phyloP scores from a whole-genome alignment of 2,329 filamentous ascomycete genomes.

The Trichoderma koningiopsis region DNA sequence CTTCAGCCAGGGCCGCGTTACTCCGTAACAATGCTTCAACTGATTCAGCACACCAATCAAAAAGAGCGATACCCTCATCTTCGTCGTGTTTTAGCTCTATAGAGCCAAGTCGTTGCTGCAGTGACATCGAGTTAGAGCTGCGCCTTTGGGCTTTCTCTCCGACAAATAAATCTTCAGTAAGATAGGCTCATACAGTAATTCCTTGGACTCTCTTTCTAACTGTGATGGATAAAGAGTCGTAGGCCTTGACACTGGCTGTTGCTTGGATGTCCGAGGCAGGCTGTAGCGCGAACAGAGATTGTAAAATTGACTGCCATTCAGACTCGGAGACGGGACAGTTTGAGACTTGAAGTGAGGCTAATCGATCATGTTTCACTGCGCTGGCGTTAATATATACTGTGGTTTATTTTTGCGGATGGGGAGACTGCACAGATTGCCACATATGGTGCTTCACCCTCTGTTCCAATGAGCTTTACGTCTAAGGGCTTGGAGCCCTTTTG shows the following conservation, averaged over 20 bases:
- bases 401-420: neutral
- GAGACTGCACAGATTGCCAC: constrained; percentile 54
- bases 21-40: constrained; percentile 51
- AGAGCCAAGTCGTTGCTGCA: constrained; percentile 71
- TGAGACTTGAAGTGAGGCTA: constrained; percentile 55
- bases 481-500: constrained; percentile 54
- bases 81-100: constrained; percentile 59
- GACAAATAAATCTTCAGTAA: no score
- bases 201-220: constrained; percentile 67
- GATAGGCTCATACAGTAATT: constrained; percentile 59
- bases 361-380: constrained; percentile 58
- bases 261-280: constrained; percentile 58
- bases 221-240: constrained; percentile 58
- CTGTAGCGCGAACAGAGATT: constrained; percentile 56
- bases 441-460: constrained; percentile 66
- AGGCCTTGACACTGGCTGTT: constrained; percentile 59
- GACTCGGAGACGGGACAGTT: constrained; percentile 57
- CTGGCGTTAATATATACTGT: neutral
- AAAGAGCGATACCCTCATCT: constrained; percentile 63
- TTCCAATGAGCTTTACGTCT: constrained; percentile 68
- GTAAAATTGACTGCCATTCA: constrained; percentile 69
- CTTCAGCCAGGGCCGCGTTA: constrained; percentile 46
- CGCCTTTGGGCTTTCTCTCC: neutral
- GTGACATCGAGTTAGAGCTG: constrained; percentile 53
- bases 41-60: constrained; percentile 69